phyloP scores from a whole-genome alignment of 768 basidiomycete species.

The Kwoniella dejecticola region DNA sequence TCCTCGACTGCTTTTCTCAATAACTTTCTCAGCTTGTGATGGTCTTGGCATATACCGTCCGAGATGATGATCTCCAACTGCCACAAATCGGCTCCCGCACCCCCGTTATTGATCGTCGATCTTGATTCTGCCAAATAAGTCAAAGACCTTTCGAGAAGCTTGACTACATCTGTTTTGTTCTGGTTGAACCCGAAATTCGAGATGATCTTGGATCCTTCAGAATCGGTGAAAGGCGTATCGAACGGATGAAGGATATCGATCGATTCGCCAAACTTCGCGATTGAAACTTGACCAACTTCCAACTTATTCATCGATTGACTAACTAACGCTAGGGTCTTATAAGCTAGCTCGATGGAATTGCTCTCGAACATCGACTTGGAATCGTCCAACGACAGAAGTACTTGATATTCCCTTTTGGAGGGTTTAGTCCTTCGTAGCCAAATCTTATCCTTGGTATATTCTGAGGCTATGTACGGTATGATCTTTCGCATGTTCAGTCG shows the following conservation, averaged over 20 bases:
- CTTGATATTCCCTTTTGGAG: slow-evolving; percentile 91
- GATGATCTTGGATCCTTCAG: slow-evolving; percentile 76
- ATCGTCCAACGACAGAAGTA: slow-evolving; percentile 91
- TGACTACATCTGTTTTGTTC: slow-evolving; percentile 79
- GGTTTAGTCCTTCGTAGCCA: slow-evolving; percentile 95
- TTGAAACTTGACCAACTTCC: slow-evolving; percentile 90
- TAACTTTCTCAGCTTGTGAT: slow-evolving; percentile 75
- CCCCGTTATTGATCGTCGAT: slow-evolving; percentile 64
- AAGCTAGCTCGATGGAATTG: slow-evolving; percentile 88
- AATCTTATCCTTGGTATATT: slow-evolving; percentile 99
- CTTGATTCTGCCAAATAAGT: slow-evolving; percentile 73
- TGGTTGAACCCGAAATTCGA: slow-evolving; percentile 86
- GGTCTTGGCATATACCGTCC: slow-evolving; percentile 97
- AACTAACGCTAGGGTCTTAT: slow-evolving; percentile 87
- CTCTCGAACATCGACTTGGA: slow-evolving; percentile 95
- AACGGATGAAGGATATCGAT: slow-evolving; percentile 90
- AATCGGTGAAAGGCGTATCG: slow-evolving; percentile 66
- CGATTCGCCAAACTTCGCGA: slow-evolving; percentile 83
- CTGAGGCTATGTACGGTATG: slow-evolving; percentile 94
- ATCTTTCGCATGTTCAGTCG: slow-evolving; percentile 98
- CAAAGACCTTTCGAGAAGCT: slow-evolving; percentile 77
- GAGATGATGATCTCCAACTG: slow-evolving; percentile 98
- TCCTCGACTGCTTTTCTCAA: slow-evolving; percentile 85
- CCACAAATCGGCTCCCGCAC: slow-evolving; percentile 77
- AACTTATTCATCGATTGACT: slow-evolving; percentile 85